Evolutionary conservation across 176 grass and related monocot genomes (phyloP), one percentile per base, ranked within the genome.

Genomic region (bread wheat (Triticum aestivum)): DNA sequence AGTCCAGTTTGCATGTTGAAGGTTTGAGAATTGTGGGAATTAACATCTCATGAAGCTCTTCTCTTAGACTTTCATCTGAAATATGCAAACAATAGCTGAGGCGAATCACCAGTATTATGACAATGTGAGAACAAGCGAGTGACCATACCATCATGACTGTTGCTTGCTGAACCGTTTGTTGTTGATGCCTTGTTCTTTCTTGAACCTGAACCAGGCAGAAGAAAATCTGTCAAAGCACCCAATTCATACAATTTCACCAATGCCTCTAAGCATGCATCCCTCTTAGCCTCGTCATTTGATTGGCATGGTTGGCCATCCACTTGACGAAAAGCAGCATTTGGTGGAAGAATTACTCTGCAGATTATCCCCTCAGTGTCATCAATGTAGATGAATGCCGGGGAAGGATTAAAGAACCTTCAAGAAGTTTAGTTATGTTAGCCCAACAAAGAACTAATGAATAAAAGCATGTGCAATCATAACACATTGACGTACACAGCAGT

Each of bases 191-290:
- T 92, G 66, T 75, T 88, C 81, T 90, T 90, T 87, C 63, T 88
- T 80, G 83, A 82, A 90, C 63, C 82, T 83, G 84, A 34, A 87
- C 84, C 89, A 23, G 96, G 96, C 62, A 98, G 84, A 83, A 98
- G 96, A 94, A 92, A 98, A 90, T 98, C 90, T 64, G 93, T 94
- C 87, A 98, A 91, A 89, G 91, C 93, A 92, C 93, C 90, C 49
- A 83, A 14, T 75, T 92, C 74, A 84, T 95, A 93, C 92, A 98
- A 93, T 62, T 90, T 86, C 69, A 88, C 76, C 84, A 88, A 98
- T 84, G 91, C 96, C 84, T 87, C 91, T 85, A 98, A 87, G 80
- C 96, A 98, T 65, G 86, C 91, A 89, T 95, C 69, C 75, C 96
- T 92, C 84, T 86, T 98, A 88, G 96, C 96, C 85, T 92, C 89